Evolutionary conservation across 306 rosid genomes (phyloP), one percentile per base, ranked within the genome.

Genomic region (Gleditsia sinensis): DNA sequence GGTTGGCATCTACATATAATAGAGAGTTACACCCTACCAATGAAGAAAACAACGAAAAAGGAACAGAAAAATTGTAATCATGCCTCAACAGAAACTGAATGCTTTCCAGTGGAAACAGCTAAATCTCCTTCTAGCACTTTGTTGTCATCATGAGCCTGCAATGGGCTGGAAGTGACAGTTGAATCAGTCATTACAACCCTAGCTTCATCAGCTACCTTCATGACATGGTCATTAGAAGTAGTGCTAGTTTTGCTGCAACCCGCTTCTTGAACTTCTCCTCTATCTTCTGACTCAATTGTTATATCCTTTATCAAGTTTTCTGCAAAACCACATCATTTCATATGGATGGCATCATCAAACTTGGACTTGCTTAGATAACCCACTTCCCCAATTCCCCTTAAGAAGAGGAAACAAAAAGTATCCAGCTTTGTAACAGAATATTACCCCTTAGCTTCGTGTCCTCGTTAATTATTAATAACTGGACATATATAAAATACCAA

Each of bases 21-120:
- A 57, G 32, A 66, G 67, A 49, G n/a, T n/a, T n/a, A n/a, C n/a
- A n/a, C n/a, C n/a, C 76, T 58, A 50, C 51, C 25, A 59, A 34
- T 23, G 32, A 60, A 54, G 56, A 39, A 67, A 19, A 67, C 23
- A 12, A 6, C 2, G 9, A 51, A 60, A 75, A 57, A n/a, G 62
- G 24, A 67, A 58, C 46, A 33, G 34, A 81, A 32, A 69, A 79
- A 16, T n/a, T 39, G 34, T 33, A 51, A 74, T 76, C 87, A 78
- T 81, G 85, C 98, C 91, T 88, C 77, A 54, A 89, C 77, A 67
- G 93, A 82, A 79, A 88, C 57, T 13, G 97, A 85, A 83, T 89
- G 81, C 58, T 83, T 91, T 75, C 66, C 77, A 13, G 75, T 23
- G 36, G 86, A 76, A 79, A 72, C 75, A 56, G 78, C 74, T 24